phyloP scores from a whole-genome alignment of 1,284 basidiomycete species.

The Ustilago vetiveriae region DNA sequence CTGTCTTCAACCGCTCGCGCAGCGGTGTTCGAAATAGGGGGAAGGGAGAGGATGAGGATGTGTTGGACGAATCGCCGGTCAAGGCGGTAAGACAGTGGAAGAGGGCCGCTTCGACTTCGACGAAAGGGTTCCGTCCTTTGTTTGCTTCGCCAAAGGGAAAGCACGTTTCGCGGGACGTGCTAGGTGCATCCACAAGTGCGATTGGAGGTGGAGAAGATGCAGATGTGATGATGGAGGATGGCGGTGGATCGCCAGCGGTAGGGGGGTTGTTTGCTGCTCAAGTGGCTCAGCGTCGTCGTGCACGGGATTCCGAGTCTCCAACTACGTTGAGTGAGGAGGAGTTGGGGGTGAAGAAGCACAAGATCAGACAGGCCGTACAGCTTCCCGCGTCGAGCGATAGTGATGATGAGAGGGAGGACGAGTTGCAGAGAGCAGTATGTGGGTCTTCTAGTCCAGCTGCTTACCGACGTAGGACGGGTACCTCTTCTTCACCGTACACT shows the following conservation, averaged over 20 bases:
- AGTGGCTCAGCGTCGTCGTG: slow-evolving; percentile 23
- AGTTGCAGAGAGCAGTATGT: not conserved
- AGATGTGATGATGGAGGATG: slow-evolving; percentile 23
- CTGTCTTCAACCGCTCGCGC: slow-evolving; percentile 6
- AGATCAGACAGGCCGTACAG: not conserved
- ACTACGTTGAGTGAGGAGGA: too few species aligned
- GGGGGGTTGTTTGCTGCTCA: slow-evolving; percentile 42
- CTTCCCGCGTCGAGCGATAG: slow-evolving; percentile 12
- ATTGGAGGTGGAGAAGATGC: slow-evolving; percentile 11
- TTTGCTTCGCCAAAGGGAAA: slow-evolving; percentile 33
- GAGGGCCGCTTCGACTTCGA: slow-evolving; percentile 1
- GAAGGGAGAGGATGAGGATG: slow-evolving; percentile 8
- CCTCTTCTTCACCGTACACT: slow-evolving; percentile 25
- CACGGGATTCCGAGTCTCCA: slow-evolving; percentile 7
- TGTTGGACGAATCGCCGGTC: slow-evolving; percentile 18
- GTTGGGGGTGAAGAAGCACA: slow-evolving; percentile 22
- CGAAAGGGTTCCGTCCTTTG: slow-evolving; percentile 25
- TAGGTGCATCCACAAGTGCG: not conserved
- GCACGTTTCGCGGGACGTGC: slow-evolving; percentile 9
- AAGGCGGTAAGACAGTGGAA: slow-evolving; percentile 22
- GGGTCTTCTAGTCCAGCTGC: slow-evolving; percentile 13
- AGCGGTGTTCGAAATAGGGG: not conserved
- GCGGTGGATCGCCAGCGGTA: not conserved
- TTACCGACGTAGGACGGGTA: not conserved
- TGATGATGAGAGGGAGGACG: not conserved